Conservation (phyloP, 2,329 filamentous ascomycete species). For the Lachnellula hyalina region DNA sequence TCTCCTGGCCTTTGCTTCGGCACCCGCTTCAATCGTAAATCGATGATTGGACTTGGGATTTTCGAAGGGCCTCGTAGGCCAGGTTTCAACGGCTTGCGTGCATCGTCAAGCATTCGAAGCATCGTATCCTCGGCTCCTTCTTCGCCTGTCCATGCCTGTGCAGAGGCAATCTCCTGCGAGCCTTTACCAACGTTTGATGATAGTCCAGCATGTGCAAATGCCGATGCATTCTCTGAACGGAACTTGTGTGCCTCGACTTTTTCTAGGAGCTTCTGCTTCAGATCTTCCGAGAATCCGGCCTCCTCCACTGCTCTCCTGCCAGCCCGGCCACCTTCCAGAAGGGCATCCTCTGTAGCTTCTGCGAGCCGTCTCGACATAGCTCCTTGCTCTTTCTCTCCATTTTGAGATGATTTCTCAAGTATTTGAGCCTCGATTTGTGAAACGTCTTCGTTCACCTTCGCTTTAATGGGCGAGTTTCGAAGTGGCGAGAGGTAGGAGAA, state of each 20-base stretch:
- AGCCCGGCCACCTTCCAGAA: slow-evolving; percentile 53
- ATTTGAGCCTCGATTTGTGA: slow-evolving; percentile 14
- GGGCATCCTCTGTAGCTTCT: slow-evolving; percentile 58
- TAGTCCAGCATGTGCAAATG: slow-evolving; percentile 45
- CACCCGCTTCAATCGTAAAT: slow-evolving; percentile 44
- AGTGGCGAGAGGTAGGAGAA: slow-evolving; percentile 25
- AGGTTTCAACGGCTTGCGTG: slow-evolving; percentile 62
- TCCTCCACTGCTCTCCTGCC: slow-evolving; percentile 56
- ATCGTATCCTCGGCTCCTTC: slow-evolving; percentile 72
- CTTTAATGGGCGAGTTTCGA: slow-evolving; percentile 12
- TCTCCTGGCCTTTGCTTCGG: slow-evolving; percentile 39
- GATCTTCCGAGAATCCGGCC: slow-evolving; percentile 58
- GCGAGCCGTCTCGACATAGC: slow-evolving; percentile 52
- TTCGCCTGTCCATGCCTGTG: slow-evolving; percentile 70
- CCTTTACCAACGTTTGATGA: slow-evolving; percentile 59
- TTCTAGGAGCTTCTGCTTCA: slow-evolving; percentile 52
- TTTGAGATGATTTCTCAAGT: neutral
- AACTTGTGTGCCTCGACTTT: slow-evolving; percentile 54
- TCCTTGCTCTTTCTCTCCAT: slow-evolving; percentile 21
- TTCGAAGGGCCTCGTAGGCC: slow-evolving; percentile 42
- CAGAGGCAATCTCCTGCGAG: slow-evolving; percentile 61
- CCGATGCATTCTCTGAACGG: slow-evolving; percentile 41
- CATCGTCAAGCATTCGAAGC: slow-evolving; percentile 78
- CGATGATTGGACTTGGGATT: slow-evolving; percentile 42
- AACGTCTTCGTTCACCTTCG: slow-evolving; percentile 8